These are phyloP conservation scores for Neonectria hederae DNA, from an alignment of 2,329 filamentous ascomycete species.

Conservation along the genomic window DNA sequence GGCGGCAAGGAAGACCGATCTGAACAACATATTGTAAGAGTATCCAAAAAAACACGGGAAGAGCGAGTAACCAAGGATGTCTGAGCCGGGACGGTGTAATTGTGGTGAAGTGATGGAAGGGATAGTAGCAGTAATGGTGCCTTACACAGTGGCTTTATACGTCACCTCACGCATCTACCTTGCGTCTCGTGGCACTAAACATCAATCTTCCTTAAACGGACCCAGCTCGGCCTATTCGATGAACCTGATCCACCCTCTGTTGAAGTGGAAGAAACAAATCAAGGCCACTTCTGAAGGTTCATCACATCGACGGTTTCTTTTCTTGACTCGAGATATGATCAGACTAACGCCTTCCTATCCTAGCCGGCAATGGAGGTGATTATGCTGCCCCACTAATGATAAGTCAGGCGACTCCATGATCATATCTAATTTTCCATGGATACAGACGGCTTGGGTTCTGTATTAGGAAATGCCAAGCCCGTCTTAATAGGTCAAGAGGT, in stretches of 20 bases:
- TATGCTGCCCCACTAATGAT: not conserved
- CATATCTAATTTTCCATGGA: not conserved
- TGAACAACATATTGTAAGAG: slow-evolving; percentile 10
- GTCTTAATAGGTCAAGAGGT: not conserved
- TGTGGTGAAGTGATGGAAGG: not conserved
- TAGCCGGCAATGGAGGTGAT: not conserved
- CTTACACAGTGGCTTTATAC: not conserved
- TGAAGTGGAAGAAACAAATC: not conserved
- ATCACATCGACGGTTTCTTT: not conserved
- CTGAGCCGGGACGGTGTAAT: not conserved
- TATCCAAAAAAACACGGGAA: not conserved
- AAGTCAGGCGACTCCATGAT: not conserved
- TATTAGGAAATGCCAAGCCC: not conserved
- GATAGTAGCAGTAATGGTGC: not conserved
- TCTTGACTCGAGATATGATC: not conserved
- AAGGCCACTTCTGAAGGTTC: not conserved
- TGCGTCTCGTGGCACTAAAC: not conserved
- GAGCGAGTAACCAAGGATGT: not conserved
- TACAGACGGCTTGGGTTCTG: not conserved
- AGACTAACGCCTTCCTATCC: not conserved
- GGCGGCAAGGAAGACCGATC: slow-evolving; percentile 2
- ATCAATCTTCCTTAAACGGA: not conserved
- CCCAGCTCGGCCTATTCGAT: not conserved
- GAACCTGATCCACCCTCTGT: not conserved
- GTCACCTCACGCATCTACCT: not conserved